Percentiles rank a stretch among this genome's conserved stretches.
phyloP scores from a whole-genome alignment of 306 rosid genomes.

The Quercus aquifolioides region DNA sequence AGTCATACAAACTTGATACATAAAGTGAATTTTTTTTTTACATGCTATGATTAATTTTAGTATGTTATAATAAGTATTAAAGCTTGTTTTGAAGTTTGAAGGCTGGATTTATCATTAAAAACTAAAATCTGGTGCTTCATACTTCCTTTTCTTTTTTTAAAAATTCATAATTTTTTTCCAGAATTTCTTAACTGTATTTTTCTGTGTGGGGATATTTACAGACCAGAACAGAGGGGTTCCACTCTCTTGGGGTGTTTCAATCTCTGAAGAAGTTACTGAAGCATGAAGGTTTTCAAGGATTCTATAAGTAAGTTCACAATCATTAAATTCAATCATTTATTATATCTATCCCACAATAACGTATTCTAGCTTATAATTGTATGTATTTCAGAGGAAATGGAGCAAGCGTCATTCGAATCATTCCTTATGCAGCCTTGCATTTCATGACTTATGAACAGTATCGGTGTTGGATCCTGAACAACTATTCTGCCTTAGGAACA shows the following conservation, averaged over 20 bases:
- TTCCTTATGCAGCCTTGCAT: constrained; percentile 96
- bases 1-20: neutral
- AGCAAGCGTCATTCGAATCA: constrained; percentile 82
- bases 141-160: neutral
- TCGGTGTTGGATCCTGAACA: constrained; percentile 73
- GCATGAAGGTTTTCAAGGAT: constrained; percentile 80
- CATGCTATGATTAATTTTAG: constrained; percentile 11
- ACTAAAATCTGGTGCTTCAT: neutral
- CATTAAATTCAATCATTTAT: neutral
- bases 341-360: neutral
- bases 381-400: constrained; percentile 83
- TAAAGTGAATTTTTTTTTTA: neutral
- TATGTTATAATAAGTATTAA: neutral
- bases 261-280: constrained; percentile 74
- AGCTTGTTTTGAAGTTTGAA: neutral
- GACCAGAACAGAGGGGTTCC: constrained; percentile 92
- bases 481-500: constrained; percentile 62
- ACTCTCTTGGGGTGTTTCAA: constrained; percentile 66
- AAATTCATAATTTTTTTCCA: constrained; percentile 11
- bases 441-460: constrained; percentile 96
- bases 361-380: constrained; percentile 8
- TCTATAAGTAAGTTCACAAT: constrained; percentile 67
- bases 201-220: constrained; percentile 18
- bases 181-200: neutral
- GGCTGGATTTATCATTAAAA: neutral